A percentile compares a stretch with the other conserved stretches of the same genome.
phyloP scores from a whole-genome alignment of 177 flowering plant species.

The Vitis hybrid region DNA sequence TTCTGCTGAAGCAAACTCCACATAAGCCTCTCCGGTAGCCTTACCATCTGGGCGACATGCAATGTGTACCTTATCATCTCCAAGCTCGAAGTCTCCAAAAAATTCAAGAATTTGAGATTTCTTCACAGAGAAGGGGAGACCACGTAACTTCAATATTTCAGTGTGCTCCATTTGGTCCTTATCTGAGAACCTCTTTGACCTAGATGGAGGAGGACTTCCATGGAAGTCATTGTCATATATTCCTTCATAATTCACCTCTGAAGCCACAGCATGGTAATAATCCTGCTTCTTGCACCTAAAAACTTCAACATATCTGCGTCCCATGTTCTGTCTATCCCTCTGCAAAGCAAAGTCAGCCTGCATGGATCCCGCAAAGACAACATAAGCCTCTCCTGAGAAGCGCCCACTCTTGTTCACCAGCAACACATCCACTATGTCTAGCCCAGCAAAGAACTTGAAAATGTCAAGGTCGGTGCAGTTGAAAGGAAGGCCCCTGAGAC shows the following conservation, averaged over 20 bases:
- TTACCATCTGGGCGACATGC: slow-evolving; percentile 85
- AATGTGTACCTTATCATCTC: slow-evolving; percentile 66
- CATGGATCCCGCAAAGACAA: slow-evolving; percentile 69
- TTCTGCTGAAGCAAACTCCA: slow-evolving; percentile 80
- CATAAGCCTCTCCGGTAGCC: slow-evolving; percentile 92
- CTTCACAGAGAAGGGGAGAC: slow-evolving; percentile 83
- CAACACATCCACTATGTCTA: slow-evolving; percentile 84
- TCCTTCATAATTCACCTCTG: slow-evolving; percentile 80
- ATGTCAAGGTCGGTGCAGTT: slow-evolving; percentile 90
- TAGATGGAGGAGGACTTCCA: slow-evolving; percentile 60
- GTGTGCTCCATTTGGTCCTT: slow-evolving; percentile 80
- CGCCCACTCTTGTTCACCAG: slow-evolving; percentile 77
- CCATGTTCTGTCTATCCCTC: slow-evolving; percentile 85
- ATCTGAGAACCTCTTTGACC: slow-evolving; percentile 58
- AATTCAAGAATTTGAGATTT: slow-evolving; percentile 69
- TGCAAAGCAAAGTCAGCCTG: slow-evolving; percentile 84
- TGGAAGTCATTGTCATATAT: slow-evolving; percentile 50
- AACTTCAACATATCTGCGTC: slow-evolving; percentile 85
- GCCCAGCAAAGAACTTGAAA: slow-evolving; percentile 86
- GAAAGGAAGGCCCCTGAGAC: slow-evolving; percentile 86
- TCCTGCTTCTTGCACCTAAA: slow-evolving; percentile 89
- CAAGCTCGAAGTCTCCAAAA: slow-evolving; percentile 59
- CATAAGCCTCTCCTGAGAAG: slow-evolving; percentile 91
- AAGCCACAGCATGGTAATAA: slow-evolving; percentile 85
- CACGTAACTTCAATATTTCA: slow-evolving; percentile 78